A percentile compares a stretch with the other conserved stretches of the same genome.
phyloP scores from a whole-genome alignment of 306 rosid species.

The Aeschynomene evenia region DNA sequence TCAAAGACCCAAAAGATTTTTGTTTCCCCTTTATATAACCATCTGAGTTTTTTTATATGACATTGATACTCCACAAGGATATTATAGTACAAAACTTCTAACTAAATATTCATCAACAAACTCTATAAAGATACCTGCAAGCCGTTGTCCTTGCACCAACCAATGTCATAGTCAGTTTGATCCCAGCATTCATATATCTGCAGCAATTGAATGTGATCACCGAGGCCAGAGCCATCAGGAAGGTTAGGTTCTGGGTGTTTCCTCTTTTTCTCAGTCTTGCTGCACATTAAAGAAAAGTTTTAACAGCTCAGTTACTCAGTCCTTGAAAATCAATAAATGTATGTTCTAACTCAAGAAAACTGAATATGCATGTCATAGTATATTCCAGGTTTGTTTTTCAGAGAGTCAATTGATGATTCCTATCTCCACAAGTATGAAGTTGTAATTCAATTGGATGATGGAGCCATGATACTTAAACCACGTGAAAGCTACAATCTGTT shows the following conservation, averaged over 20 bases:
- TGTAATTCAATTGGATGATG: neutral
- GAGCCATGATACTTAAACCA: neutral
- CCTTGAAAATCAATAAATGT: neutral
- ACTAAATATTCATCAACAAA: conserved; percentile 24
- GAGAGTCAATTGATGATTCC: neutral
- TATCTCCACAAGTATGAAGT: conserved; percentile 2
- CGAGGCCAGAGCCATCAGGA: conserved; percentile 96
- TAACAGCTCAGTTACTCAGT: conserved; percentile 17
- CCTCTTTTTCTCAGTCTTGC: conserved; percentile 86
- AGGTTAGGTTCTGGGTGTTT: conserved; percentile 56
- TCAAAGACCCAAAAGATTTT: conserved; percentile 6
- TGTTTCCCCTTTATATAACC: neutral
- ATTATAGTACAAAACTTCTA: conserved; percentile 17
- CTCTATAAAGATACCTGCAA: conserved; percentile 64
- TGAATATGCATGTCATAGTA: neutral
- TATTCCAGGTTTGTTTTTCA: neutral
- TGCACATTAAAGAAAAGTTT: conserved; percentile 36
- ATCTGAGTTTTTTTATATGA: conserved; percentile 15
- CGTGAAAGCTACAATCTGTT: neutral
- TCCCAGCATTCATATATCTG: conserved; percentile 85
- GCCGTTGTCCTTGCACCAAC: conserved; percentile 85
- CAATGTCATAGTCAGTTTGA: conserved; percentile 61
- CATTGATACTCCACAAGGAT: neutral
- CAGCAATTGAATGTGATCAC: conserved; percentile 90
- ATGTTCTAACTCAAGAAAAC: conserved; percentile 24